A percentile compares a stretch with the other conserved stretches of the same genome.
Evolutionary conservation across 257 asterid species (phyloP).

Genomic region (Nicotiana sylvestris): DNA sequence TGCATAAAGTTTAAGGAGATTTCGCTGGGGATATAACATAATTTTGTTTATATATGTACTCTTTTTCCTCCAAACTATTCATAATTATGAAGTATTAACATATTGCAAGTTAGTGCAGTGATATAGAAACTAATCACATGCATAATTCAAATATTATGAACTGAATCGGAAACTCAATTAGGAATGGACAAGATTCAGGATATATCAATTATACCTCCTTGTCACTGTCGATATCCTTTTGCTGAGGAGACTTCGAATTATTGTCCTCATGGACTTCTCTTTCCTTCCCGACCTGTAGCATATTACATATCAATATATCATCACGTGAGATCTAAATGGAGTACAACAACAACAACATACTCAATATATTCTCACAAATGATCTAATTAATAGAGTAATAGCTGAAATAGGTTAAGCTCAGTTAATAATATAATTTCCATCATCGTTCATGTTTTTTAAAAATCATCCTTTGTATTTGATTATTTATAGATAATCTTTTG

Average conservation of each 20-base stretch:
- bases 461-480: no score
- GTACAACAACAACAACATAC: no score
- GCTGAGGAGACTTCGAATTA: constrained; percentile 23
- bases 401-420: background rate
- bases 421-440: background rate
- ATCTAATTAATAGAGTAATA: background rate
- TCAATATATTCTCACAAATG: no score
- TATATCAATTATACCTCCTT: constrained; percentile 20
- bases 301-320: background rate
- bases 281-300: constrained; percentile 37
- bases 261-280: constrained; percentile 26
- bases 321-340: background rate
- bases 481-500: no score
- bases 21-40: background rate
- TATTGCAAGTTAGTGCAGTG: background rate
- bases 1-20: background rate
- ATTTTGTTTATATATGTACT: background rate
- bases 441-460: no score
- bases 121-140: background rate
- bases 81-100: background rate
- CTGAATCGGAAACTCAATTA: background rate
- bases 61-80: background rate
- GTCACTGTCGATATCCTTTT: constrained; percentile 19
- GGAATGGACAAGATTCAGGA: background rate
- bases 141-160: background rate